Base-by-base conservation (phyloP, 2,329 filamentous ascomycete species). In the Diplodia scrobiculata region DNA sequence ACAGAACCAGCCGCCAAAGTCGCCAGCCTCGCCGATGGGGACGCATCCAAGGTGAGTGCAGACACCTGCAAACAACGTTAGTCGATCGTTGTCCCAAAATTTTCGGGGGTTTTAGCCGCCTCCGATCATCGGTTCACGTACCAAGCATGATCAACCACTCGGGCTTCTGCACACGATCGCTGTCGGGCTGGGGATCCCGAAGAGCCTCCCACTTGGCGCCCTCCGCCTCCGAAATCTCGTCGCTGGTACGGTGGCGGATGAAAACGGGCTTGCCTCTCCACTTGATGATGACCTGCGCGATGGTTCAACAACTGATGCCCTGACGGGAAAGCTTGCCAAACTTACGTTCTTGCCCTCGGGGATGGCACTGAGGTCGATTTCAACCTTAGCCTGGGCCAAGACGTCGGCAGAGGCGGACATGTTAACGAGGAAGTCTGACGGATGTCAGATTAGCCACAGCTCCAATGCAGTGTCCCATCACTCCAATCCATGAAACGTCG, bases 201-300 rank as follows among this genome's bases (percentile, higher is more conserved):
- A 99, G 87, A 71, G 86, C 80, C 75, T 91, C 81, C 80, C 96
- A 86, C 79, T 96, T 90, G 80, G 91, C 87, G 78, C 89, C 86
- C 83, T 97, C 92, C 80, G 95, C 95, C 82, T 97, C 91, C 76
- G 92, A 88, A 83, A 99, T 98, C 84, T 99, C 95, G 76, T 86
- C 84, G 75, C 87, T 82, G 74, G 95, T 99, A 78, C 95, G 92
- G 89, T 99, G 95, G 81, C 95, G 93, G 87, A 99, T 92, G 86
- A 99, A 99, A 80, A 99, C 92, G 80, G 95, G 95, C 91, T 99
- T 99, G 80, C 95, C 95, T 86, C 95, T 91, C 95, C 95, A 99
- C 86, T 99, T 99, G 86, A 99, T 96, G 81, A 99, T 96, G 79
- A 99, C 89, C 90, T 93, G 75, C 60, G 32, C 58, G 13, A 41